These are phyloP conservation scores for Haberlea rhodopensis DNA, from an alignment of 257 asterid species.

Conservation along the genomic window DNA sequence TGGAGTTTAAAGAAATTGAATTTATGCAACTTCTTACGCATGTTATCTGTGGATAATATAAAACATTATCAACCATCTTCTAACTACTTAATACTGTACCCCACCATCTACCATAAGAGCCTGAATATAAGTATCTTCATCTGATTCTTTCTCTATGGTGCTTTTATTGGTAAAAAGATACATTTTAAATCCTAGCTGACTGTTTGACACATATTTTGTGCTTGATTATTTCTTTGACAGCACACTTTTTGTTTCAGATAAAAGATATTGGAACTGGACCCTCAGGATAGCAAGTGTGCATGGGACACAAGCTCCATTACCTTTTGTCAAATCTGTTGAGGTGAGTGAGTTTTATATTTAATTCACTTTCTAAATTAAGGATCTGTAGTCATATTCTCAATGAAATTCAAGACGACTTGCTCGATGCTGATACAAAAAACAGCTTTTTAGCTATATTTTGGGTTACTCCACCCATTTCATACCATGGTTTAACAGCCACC, in stretches of 20 bases:
- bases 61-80: neutral
- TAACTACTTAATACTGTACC: neutral
- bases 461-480: no score
- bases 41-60: neutral
- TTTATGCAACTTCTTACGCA: neutral
- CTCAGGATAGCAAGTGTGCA: conserved; percentile 78
- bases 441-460: no score
- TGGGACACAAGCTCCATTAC: conserved; percentile 84
- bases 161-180: conserved; percentile 19
- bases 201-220: conserved; percentile 7
- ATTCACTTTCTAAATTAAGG: no score
- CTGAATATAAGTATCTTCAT: neutral
- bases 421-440: no score
- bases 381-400: no score
- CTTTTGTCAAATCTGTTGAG: conserved; percentile 77
- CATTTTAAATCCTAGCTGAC: conserved; percentile 6
- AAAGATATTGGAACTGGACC: conserved; percentile 85
- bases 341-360: conserved; percentile 34
- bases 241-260: conserved; percentile 49
- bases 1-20: conserved; percentile 7
- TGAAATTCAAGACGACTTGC: no score
- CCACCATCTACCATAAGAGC: neutral
- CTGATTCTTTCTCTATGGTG: neutral
- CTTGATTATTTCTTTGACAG: conserved; percentile 25
- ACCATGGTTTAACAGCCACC: no score